A percentile compares a stretch with the other conserved stretches of the same genome.
Evolutionary conservation across 2,329 filamentous ascomycete species (phyloP).

Genomic region (Colletotrichum tropicicola): DNA sequence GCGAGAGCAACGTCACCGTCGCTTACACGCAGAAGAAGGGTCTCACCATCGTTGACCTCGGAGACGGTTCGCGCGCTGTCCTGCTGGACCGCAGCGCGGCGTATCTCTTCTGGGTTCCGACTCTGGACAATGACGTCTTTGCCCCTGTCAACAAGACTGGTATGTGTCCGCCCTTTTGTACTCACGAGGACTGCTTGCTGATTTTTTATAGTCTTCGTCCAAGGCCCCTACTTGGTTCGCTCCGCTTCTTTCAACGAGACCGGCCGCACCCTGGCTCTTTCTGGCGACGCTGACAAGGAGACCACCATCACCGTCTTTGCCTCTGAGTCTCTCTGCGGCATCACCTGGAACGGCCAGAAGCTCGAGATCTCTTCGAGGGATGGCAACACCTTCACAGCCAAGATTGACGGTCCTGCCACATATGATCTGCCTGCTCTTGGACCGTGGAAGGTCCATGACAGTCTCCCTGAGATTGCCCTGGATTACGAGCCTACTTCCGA

Average conservation of each 20-base stretch:
- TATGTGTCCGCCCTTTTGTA: constrained; percentile 33
- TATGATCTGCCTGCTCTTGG: constrained; percentile 50
- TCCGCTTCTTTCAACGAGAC: constrained; percentile 46
- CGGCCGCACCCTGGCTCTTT: constrained; percentile 47
- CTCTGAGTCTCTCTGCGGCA: constrained; percentile 49
- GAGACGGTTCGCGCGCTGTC: constrained; percentile 57
- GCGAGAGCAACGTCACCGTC: constrained; percentile 49
- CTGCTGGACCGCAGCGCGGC: constrained; percentile 63
- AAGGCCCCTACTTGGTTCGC: constrained; percentile 62
- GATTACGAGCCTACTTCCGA: constrained; percentile 52
- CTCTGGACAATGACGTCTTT: constrained; percentile 55
- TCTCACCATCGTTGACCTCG: constrained; percentile 54
- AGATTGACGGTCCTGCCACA: constrained; percentile 36
- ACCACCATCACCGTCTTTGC: constrained; percentile 57
- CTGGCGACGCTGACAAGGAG: constrained; percentile 53
- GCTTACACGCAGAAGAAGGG: constrained; percentile 60
- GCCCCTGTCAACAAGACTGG: constrained; percentile 54
- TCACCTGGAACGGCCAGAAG: constrained; percentile 62
- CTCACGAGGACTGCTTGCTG: background rate
- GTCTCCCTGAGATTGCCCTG: constrained; percentile 55
- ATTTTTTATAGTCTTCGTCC: constrained; percentile 52
- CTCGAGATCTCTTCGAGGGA: constrained; percentile 36
- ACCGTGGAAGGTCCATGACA: constrained; percentile 57
- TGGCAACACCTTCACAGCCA: constrained; percentile 38
- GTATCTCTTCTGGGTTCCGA: constrained; percentile 65